These are phyloP conservation scores for Parascedosporium putredinis DNA, from an alignment of 2,329 filamentous ascomycete species.

Conservation along the genomic window DNA sequence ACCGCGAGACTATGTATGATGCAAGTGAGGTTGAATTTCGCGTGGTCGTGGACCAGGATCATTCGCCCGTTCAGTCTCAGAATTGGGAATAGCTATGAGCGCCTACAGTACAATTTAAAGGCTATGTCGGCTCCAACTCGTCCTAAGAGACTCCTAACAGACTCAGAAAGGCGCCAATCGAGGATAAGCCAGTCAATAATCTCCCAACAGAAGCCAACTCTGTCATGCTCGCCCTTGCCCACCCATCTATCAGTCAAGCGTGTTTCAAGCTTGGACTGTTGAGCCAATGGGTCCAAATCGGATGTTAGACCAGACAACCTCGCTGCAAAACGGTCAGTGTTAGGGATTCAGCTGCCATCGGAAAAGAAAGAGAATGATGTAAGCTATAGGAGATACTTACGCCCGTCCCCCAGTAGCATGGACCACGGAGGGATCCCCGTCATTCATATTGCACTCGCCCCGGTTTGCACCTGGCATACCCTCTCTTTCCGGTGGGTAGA, in stretches of 20 bases:
- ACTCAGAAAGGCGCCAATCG: too few species aligned
- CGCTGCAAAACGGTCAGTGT: conserved; percentile 15
- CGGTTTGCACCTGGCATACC: conserved; percentile 12
- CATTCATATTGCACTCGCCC: not conserved
- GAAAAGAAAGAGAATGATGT: not conserved
- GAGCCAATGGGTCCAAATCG: conserved; percentile 35
- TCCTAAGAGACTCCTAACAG: too few species aligned
- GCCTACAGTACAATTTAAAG: too few species aligned
- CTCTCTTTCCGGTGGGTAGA: conserved; percentile 35
- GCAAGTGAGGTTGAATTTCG: conserved; percentile 21
- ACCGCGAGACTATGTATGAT: conserved; percentile 26
- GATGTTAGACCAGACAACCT: conserved; percentile 38
- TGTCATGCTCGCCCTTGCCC: too few species aligned
- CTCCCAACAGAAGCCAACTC: too few species aligned
- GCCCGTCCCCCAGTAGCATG: not conserved
- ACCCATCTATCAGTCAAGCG: too few species aligned
- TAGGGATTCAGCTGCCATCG: conserved; percentile 15
- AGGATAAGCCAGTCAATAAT: too few species aligned
- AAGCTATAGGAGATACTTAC: not conserved
- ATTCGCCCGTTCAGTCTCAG: not conserved
- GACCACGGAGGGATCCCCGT: not conserved
- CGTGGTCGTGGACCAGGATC: conserved; percentile 9
- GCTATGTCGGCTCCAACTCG: too few species aligned
- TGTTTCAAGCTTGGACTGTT: too few species aligned
- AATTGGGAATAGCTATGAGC: too few species aligned